Conservation (phyloP, 2,329 filamentous ascomycete species). For the Colletotrichum cereale region DNA sequence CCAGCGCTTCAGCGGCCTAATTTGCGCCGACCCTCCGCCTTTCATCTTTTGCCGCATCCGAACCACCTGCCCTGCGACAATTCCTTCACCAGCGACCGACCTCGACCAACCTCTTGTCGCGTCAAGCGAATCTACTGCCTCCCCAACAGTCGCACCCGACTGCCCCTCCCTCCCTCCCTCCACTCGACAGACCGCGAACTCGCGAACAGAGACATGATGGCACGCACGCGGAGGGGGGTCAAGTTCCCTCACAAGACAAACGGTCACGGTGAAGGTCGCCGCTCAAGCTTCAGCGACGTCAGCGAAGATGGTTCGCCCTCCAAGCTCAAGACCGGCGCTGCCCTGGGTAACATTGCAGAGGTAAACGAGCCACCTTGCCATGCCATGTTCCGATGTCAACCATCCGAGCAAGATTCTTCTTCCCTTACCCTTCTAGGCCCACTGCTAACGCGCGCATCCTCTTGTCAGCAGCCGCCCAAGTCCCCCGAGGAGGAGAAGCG, state of each 20-base stretch:
- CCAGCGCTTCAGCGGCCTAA: constrained; percentile 23
- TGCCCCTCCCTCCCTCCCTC: neutral
- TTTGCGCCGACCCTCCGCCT: constrained; percentile 37
- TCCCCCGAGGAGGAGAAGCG: constrained; percentile 55
- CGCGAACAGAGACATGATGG: constrained; percentile 45
- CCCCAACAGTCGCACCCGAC: neutral
- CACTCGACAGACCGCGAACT: neutral
- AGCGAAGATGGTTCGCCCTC: constrained; percentile 68
- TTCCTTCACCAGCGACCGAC: neutral
- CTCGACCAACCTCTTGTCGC: neutral
- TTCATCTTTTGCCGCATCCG: constrained; percentile 32
- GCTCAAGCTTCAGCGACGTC: constrained; percentile 78
- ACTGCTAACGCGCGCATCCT: constrained; percentile 10
- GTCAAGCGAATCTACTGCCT: neutral
- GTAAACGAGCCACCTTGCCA: constrained; percentile 41
- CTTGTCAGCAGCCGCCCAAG: constrained; percentile 55
- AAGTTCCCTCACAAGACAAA: constrained; percentile 67
- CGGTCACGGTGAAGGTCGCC: constrained; percentile 66
- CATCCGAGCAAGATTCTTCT: neutral
- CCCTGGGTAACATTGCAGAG: constrained; percentile 55
- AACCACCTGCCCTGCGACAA: constrained; percentile 27
- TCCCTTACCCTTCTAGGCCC: neutral
- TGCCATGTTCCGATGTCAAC: neutral
- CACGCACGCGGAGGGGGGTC: constrained; percentile 62
- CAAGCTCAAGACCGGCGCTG: constrained; percentile 42